Base-by-base conservation (phyloP, 805 yeast genomes). In the Grigorovia transvaalensis region DNA sequence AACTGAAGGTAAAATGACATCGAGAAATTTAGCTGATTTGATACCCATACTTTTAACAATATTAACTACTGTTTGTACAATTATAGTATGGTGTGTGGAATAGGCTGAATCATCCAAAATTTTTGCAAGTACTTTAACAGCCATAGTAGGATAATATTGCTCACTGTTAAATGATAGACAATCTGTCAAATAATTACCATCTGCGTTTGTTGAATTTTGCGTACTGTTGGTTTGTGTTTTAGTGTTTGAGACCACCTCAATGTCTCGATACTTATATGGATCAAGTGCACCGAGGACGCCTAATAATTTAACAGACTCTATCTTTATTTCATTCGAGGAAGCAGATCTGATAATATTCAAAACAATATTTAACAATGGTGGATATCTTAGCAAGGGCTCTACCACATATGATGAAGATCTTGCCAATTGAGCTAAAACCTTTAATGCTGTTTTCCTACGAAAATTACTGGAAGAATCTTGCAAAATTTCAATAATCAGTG, bases 281-380 rank as follows among this genome's bases (percentile, higher is more conserved):
- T 93, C 99, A 47, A 93, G 72, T 0, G 99, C 99, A 56, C 99
- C 99, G 44, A 93, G 71, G 38, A 90, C 89, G 63, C 99, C 99
- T 52, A 93, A 72, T 23, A 93, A 69, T 56, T 91, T 77, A 1
- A 93, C 96, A 0, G 96, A 85, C 65, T 93, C 98, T 52, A 96
- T 73, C 61, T 93, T 80, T 8, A 88, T 82, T 4, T 78, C 71
- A 2, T 84, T 78, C 0, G 95, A 80, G 11, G 81, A 78, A 61
- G 91, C 97, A 53, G 89, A 80, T 56, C 86, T 86, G 51, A 93
- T 70, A 44, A 93, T 88, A 50, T 82, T 83, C 3, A 89, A 87
- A 35, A 93, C 71, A 67, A 88, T 80, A 7, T 91, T 89, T 44
- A 93, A 71, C 29, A 93, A 72, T 59, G 88, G 91, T 0, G 99